Evolutionary conservation across 2,329 filamentous ascomycete genomes (phyloP).

Genomic region (Didymella arachidicola): DNA sequence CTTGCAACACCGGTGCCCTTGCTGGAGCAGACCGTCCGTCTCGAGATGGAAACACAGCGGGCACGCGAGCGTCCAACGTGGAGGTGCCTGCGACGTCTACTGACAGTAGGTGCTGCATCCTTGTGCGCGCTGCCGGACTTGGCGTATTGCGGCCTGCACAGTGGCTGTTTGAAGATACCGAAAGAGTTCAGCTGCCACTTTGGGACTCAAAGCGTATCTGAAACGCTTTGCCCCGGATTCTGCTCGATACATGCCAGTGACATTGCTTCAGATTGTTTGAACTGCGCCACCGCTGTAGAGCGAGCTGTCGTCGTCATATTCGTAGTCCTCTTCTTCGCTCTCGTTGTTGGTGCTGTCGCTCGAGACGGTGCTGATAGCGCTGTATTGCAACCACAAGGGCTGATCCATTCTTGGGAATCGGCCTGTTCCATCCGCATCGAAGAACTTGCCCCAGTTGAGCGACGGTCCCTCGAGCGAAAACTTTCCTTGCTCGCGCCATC

Average conservation of each 20-base stretch:
- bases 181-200: constrained; percentile 5
- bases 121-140: constrained; percentile 9
- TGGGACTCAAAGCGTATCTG: constrained; percentile 1
- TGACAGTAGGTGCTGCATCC: neutral
- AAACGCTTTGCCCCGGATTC: constrained; percentile 6
- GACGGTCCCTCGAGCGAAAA: constrained; percentile 34
- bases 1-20: constrained; percentile 17
- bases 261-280: constrained; percentile 8
- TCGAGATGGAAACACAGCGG: constrained; percentile 8
- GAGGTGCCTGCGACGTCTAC: constrained; percentile 4
- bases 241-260: neutral
- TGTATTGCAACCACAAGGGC: constrained; percentile 15
- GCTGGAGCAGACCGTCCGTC: constrained; percentile 15
- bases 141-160: constrained; percentile 20
- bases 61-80: constrained; percentile 2
- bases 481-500: constrained; percentile 38
- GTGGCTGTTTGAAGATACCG: constrained; percentile 27
- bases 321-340: constrained; percentile 10
- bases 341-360: constrained; percentile 2
- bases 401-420: constrained; percentile 18
- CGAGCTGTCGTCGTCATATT: constrained; percentile 2
- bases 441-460: constrained; percentile 35
- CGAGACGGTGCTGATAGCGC: constrained; percentile 3
- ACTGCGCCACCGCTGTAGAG: constrained; percentile 15
- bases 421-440: constrained; percentile 20